Evolutionary conservation across 495 filamentous ascomycete genomes (phyloP), one percentile per base, ranked within the genome.

Genomic region (Amorphotheca resinae): DNA sequence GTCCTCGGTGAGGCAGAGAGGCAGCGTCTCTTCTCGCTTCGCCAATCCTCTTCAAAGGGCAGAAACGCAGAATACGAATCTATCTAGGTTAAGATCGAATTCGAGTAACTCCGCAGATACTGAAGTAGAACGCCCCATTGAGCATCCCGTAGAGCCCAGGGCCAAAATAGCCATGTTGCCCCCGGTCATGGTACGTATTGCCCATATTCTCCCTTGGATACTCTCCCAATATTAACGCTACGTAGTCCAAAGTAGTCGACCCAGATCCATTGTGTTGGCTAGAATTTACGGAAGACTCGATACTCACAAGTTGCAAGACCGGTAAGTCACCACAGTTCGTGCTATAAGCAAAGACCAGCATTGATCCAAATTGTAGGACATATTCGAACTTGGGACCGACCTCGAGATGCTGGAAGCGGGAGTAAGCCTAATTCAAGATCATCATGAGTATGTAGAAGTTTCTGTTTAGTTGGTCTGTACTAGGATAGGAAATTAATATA

Each of bases 261-360:
- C 71, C 77, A 44, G 84, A 96, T 58, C 88, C 87, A 38, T 67
- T 93, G 36, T 82, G 74, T 55, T 95, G 89, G 84, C 56, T 98
- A 14, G 80, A 78, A 9, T 98, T 98, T 55, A 84, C 87, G 47
- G 82, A 94, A 59, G 79, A 93, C 54, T 80, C 79, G 21, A 88
- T 98, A 33, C 76, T 95, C 52, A 93, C 86, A n/a, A 82, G 83
- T 44, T 95, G 87, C 55, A 77, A 80, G 51, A 77, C 77, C 63
- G 87, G 87, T 91, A 63, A 60, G 74, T 61, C 38, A 45, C 17
- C 28, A 11, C 11, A n/a, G 28, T 32, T 33, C n/a, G n/a, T n/a
- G n/a, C n/a, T n/a, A n/a, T n/a, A n/a, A n/a, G n/a, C n/a, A n/a
- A n/a, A n/a, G n/a, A n/a, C n/a, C n/a, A n/a, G n/a, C n/a, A n/a